Conservation (phyloP, 1,284 basidiomycete species). For the Trametes hirsuta region DNA sequence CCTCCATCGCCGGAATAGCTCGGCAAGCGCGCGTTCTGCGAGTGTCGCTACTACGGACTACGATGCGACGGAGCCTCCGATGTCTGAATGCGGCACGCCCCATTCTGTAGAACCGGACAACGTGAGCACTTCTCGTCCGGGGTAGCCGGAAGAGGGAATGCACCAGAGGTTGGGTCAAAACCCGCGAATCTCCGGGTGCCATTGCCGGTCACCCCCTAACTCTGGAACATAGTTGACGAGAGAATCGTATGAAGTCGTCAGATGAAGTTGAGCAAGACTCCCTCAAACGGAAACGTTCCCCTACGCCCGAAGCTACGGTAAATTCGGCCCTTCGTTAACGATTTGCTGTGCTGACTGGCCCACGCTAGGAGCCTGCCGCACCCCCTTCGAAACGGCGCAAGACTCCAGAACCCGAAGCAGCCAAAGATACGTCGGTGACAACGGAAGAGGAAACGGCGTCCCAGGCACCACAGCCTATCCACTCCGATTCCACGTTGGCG, state of each 20-base stretch:
- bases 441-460: too few species aligned
- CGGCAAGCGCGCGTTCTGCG: conserved; percentile 17
- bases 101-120: conserved; percentile 14
- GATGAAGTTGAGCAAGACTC: conserved; percentile 16
- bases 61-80: conserved; percentile 17
- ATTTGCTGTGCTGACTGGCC: not conserved
- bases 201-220: too few species aligned
- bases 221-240: not conserved
- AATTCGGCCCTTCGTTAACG: not conserved
- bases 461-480: not conserved
- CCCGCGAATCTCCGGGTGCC: too few species aligned
- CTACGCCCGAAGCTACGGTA: conserved; percentile 6
- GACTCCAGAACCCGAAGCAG: conserved; percentile 20
- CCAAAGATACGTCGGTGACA: not conserved
- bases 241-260: not conserved
- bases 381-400: conserved; percentile 29
- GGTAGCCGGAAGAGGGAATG: not conserved
- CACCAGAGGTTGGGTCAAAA: not conserved
- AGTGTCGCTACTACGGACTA: conserved; percentile 14
- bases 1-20: conserved; percentile 23
- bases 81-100: conserved; percentile 23
- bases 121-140: conserved; percentile 16
- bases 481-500: not conserved
- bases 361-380: not conserved
- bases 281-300: conserved; percentile 20